Evolutionary conservation across 768 basidiomycete species (phyloP).

Genomic region (Rhizopogon vulgaris): DNA sequence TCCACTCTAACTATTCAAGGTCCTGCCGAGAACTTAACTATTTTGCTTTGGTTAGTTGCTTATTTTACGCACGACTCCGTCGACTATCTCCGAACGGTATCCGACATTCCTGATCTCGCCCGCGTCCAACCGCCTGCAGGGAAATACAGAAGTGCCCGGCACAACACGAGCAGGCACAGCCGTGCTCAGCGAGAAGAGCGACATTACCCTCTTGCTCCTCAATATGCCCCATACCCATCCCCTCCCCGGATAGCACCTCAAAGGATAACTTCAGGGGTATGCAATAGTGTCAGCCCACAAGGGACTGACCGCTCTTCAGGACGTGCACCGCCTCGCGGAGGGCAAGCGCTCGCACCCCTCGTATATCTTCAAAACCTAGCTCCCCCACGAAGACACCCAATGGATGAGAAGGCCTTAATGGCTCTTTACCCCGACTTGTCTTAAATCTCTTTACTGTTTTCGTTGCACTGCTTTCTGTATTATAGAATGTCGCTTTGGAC

Average conservation of each 20-base stretch:
- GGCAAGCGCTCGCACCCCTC: conserved; percentile 49
- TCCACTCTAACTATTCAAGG: background rate
- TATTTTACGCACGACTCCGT: conserved; percentile 67
- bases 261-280: background rate
- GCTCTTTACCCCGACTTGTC: conserved; percentile 36
- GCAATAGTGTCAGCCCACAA: background rate
- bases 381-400: conserved; percentile 58
- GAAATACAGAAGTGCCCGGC: conserved; percentile 61
- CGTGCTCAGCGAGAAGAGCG: conserved; percentile 24
- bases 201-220: conserved; percentile 10
- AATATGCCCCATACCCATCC: conserved; percentile 28
- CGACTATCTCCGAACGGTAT: conserved; percentile 50
- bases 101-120: conserved; percentile 51
- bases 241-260: conserved; percentile 14
- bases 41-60: conserved; percentile 44
- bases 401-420: conserved; percentile 69
- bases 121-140: conserved; percentile 50
- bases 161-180: conserved; percentile 42
- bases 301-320: background rate
- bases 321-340: conserved; percentile 11
- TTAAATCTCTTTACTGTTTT: conserved; percentile 16
- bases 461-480: conserved; percentile 8
- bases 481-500: background rate
- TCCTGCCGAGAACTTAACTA: background rate
- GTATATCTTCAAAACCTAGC: conserved; percentile 56